Base-by-base conservation (phyloP, 441 rosid species). In the Bruguiera hainesii region DNA sequence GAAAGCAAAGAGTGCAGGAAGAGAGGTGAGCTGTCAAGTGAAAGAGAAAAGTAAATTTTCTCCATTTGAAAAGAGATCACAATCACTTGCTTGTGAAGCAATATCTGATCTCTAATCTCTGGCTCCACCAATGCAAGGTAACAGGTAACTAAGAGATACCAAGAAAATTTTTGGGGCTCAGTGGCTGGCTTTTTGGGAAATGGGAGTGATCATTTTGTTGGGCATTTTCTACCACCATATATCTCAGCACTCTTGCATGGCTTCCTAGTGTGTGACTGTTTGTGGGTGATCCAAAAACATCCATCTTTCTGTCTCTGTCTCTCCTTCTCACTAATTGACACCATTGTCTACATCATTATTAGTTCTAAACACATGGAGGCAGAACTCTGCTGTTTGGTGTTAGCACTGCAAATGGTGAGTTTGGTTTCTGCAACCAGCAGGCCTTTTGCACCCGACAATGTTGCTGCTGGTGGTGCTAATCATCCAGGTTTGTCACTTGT, bases 391-490 rank as follows among this genome's bases (percentile, higher is more conserved):
- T 73, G 69, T 69, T 56, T 80, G 68, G 20, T 79, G 7, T 57
- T 78, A 66, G 63, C 73, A 37, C 65, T 82, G 63, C 85, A 79
- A 56, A 56, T 76, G 35, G 64, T 64, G 78, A 73, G 75, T 30
- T 78, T 69, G 73, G 75, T 78, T 64, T 75, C 76, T 61, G 79
- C 75, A 52, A 52, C 82, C 60, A 75, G 84, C 76, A 79, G 85
- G 71, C 76, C 81, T 76, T 75, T 78, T 74, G 68, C 78, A 61
- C 58, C 81, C 39, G 76, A 42, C 48, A 42, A 50, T 67, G 64
- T 75, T 63, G 82, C 6, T 69, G 72, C 29, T 66, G 56, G 33
- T 46, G 63, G 51, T 33, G 63, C 19, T 61, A 60, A 74, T 67
- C 83, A 61, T 60, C 80, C 79, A 77, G 84, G 86, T 85, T 56